These are phyloP conservation scores for Fusarium sp. DNA, from an alignment of 2,329 filamentous ascomycete genomes.

Conservation along the genomic window DNA sequence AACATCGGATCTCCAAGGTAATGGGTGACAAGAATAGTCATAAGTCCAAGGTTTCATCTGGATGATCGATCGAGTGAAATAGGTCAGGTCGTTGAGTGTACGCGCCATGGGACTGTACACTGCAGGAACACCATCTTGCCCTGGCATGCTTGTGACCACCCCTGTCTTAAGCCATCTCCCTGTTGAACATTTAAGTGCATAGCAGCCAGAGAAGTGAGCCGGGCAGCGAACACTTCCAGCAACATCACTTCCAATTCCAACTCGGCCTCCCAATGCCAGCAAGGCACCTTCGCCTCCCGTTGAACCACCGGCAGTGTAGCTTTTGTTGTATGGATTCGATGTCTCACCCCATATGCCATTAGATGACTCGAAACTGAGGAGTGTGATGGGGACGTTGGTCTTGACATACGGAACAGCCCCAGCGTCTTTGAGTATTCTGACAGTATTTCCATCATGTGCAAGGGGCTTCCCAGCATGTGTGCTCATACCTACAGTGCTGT, in stretches of 20 bases:
- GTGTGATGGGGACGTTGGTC: slow-evolving; percentile 87
- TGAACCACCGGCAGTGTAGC: slow-evolving; percentile 88
- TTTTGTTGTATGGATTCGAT: slow-evolving; percentile 83
- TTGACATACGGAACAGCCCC: slow-evolving; percentile 93
- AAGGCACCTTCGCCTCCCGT: slow-evolving; percentile 88
- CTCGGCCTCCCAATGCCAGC: slow-evolving; percentile 82
- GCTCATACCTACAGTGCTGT: slow-evolving; percentile 84
- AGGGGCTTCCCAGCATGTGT: slow-evolving; percentile 74
- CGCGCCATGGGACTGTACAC: slow-evolving; percentile 94
- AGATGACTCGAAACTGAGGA: slow-evolving; percentile 86
- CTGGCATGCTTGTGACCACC: slow-evolving; percentile 87
- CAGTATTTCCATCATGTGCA: slow-evolving; percentile 74
- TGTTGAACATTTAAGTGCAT: slow-evolving; percentile 85
- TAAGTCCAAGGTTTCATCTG: slow-evolving; percentile 89
- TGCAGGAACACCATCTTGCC: slow-evolving; percentile 88
- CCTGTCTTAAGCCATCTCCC: slow-evolving; percentile 91
- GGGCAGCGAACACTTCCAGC: slow-evolving; percentile 88
- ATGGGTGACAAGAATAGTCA: slow-evolving; percentile 84
- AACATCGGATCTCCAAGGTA: slow-evolving; percentile 77
- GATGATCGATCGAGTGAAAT: slow-evolving; percentile 83
- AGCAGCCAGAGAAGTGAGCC: slow-evolving; percentile 90
- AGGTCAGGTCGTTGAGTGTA: slow-evolving; percentile 82
- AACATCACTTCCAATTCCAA: slow-evolving; percentile 91
- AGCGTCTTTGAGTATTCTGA: slow-evolving; percentile 83
- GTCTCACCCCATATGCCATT: slow-evolving; percentile 83